Evolutionary conservation across 2,329 filamentous ascomycete genomes (phyloP), one percentile per base, ranked within the genome.

Genomic region (Sarocladium brachiariae): DNA sequence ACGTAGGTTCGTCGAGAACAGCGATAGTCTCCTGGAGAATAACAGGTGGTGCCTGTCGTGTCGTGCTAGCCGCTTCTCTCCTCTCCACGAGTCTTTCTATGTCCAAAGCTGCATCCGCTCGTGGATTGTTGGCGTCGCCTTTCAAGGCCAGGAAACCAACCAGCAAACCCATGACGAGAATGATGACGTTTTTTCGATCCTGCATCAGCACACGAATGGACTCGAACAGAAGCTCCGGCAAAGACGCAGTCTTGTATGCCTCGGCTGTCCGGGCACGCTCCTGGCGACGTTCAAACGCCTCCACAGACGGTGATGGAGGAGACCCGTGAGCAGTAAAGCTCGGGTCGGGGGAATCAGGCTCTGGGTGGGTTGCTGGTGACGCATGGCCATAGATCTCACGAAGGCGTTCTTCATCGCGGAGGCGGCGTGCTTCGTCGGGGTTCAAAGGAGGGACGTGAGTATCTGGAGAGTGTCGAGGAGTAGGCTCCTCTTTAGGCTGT

Each of bases 111-210:
- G 37, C 23, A 23, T 31, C 38, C 9, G 13, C 4, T 11, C 11
- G 41, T 34, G 34, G 13, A 24, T 60, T 9, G 21, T 7, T 54
- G 16, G 52, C 53, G 34, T 61, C 52, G 53, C 66, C 52, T 47
- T 65, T 56, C 11, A 76, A 49, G 1, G 77, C 75, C 9, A 83
- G 66, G 24, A 79, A 51, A 13, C 81, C 56, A 2, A 81, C 71
- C n/a, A 84, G 60, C 2, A 77, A 52, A 50, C 76, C 73, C 48
- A 85, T 65, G 0, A 78, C 58, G 4, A 70, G 67, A 23, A 84
- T 83, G n/a, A 73, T 65, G 9, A 83, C 61, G 51, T 84, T 84
- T 65, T 77, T 82, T 52, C 71, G 71, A 56, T 84, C 81, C 43
- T 74, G 71, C 57, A 84, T 58, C 16, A 78, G 62, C 7, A 84